Evolutionary conservation across 768 basidiomycete genomes (phyloP), one percentile per base, ranked within the genome.

Genomic region (Grammothele lineata): DNA sequence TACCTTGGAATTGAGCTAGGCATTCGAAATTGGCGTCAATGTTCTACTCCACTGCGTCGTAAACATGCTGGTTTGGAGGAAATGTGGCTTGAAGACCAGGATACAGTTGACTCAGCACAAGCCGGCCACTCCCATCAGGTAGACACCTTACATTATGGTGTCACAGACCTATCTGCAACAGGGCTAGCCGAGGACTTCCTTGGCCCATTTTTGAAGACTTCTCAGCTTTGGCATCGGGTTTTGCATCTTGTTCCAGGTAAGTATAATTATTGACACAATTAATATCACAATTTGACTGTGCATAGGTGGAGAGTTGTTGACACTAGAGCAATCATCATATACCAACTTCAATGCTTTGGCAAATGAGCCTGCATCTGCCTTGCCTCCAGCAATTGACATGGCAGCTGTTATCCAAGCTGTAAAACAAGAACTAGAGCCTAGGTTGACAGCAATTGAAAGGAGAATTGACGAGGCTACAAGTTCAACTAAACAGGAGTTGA

Each of bases 1-100:
- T 37, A 46, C n/a, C 15, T 46, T 3, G 45, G 45, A 32, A 15
- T 46, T 22, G 44, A 45, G 44, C 44, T 45, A 4, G 37, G 44
- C 19, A 45, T 45, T 19, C 44, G 38, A 24, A 45, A 45, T 12
- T 45, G 44, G 44, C 44, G 44, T 26, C 44, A 45, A 17, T 45
- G 44, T 26, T 45, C 44, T 30, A 45, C 44, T 18, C 44, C 36
- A 7, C 15, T 45, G 5, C 36, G 44, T 4, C 36, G 44, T 18
- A 37, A 45, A 18, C 44, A 45, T 38, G 44, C 44, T 45, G 44
- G 44, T 3, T 26, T 45, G n/a, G 36, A 45, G 17, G 44, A 45
- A 18, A 37, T 45, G 44, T 45, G 44, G 44, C 25, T 45, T 12
- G 44, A 45, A 17, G 44, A 45, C 19, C 44, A 45, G 25, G 44